Evolutionary conservation across 1,284 basidiomycete species (phyloP), one percentile per base, ranked within the genome.

Genomic region (Dichomitus squalens): DNA sequence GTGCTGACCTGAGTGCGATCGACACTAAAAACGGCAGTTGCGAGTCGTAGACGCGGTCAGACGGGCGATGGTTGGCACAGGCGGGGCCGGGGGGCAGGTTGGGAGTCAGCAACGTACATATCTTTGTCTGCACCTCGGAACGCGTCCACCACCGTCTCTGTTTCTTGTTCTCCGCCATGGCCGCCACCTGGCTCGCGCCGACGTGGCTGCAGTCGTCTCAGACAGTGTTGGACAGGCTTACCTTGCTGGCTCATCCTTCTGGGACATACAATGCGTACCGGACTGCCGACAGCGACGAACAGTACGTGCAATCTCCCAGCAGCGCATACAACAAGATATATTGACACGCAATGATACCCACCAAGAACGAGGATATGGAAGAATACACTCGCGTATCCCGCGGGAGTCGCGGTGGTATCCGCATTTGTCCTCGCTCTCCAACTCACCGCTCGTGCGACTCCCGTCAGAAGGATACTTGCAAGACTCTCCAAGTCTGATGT

Each of bases 171-270:
- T 53, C 34, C 12, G 6, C 27, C 46, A 63, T 63, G 61, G 53
- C 58, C 18, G 56, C 59, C 52, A 47, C 29, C 36, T 63, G 61
- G 61, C 61, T 57, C 31, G 44, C 51, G 29, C 56, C 58, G 49
- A 60, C 52, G 20, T 60, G 58, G 58, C 27, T 56, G 1, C 51
- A 56, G 7, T 43, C 38, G 29, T 36, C 61, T 4, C 61, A 60
- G 35, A 18, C 39, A 40, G 54, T 63, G 44, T 40, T 60, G 44
- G 52, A 60, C 20, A 52, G 29, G 29, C 25, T 54, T 2, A 16
- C 46, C 8, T 49, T 60, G 21, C 11, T 35, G 8, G 23, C 58
- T 21, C 57, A 53, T 21, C 23, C 43, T 25, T n/a, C 41, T 20
- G 14, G 44, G 23, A 52, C 51, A 7, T 44, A 56, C 29, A 43